Conservation (phyloP, 2,329 filamentous ascomycete genomes). For the Talaromyces sp. region DNA sequence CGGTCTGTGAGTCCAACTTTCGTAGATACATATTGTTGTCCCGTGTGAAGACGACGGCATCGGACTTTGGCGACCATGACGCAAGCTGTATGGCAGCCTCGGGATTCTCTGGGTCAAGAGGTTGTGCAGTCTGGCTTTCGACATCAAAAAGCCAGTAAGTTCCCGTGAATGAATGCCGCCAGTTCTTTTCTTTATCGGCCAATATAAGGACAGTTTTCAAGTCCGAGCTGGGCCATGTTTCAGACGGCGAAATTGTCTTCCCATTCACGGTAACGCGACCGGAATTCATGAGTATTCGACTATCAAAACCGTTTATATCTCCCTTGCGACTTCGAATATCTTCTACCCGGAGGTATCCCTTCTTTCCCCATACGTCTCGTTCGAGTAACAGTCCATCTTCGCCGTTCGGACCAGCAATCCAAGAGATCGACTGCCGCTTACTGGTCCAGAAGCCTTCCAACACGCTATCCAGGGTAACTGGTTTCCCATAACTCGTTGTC, state of each 20-base stretch:
- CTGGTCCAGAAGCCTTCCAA: conserved; percentile 35
- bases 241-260: conserved; percentile 52
- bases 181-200: conserved; percentile 69
- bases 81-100: conserved; percentile 73
- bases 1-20: conserved; percentile 54
- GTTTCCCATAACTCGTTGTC: conserved; percentile 34
- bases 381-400: conserved; percentile 80
- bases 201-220: conserved; percentile 82
- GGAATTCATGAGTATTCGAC: conserved; percentile 71
- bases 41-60: conserved; percentile 83
- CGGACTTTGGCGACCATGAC: conserved; percentile 80
- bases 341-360: conserved; percentile 79
- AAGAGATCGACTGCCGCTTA: conserved; percentile 38
- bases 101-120: conserved; percentile 67
- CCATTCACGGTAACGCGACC: conserved; percentile 58
- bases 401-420: conserved; percentile 44
- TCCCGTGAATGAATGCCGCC: conserved; percentile 84
- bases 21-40: conserved; percentile 89
- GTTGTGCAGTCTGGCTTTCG: conserved; percentile 67
- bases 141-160: conserved; percentile 93
- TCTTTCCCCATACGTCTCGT: conserved; percentile 51
- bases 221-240: conserved; percentile 73
- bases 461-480: conserved; percentile 40
- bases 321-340: conserved; percentile 64
- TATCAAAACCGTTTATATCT: conserved; percentile 43